These are phyloP conservation scores for Aspergillus sclerotioniger DNA, from an alignment of 495 filamentous ascomycete species.

Conservation along the genomic window DNA sequence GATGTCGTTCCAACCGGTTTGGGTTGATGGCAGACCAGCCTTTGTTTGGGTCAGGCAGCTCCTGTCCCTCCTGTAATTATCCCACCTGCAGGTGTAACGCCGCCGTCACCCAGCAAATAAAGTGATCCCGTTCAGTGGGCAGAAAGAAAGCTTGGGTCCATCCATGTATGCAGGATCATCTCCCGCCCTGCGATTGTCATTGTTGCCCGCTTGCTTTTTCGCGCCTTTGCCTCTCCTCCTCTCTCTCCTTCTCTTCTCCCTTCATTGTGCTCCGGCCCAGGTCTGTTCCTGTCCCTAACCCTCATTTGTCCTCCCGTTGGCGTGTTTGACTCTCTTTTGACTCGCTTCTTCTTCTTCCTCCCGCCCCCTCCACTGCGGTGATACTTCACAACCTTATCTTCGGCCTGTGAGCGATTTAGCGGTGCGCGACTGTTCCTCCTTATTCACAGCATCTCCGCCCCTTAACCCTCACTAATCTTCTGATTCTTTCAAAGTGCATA, in stretches of 20 bases:
- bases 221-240: constrained; percentile 9
- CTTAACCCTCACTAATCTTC: background rate
- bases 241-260: constrained; percentile 4
- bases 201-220: constrained; percentile 11
- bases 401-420: background rate
- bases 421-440: background rate
- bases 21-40: background rate
- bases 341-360: background rate
- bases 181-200: constrained; percentile 3
- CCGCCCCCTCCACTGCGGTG: background rate
- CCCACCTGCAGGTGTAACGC: background rate
- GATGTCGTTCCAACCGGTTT: constrained; percentile 5
- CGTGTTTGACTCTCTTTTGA: background rate
- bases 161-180: background rate
- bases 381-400: too few species aligned
- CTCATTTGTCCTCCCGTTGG: background rate
- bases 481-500: background rate
- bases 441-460: background rate
- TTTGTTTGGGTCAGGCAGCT: background rate
- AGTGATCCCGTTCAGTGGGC: background rate
- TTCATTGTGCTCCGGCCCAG: background rate
- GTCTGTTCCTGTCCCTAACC: background rate
- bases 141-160: background rate
- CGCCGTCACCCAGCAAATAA: background rate
- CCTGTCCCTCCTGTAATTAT: background rate